phyloP scores from a whole-genome alignment of 768 basidiomycete genomes.

The Xerocomus spinulosus region DNA sequence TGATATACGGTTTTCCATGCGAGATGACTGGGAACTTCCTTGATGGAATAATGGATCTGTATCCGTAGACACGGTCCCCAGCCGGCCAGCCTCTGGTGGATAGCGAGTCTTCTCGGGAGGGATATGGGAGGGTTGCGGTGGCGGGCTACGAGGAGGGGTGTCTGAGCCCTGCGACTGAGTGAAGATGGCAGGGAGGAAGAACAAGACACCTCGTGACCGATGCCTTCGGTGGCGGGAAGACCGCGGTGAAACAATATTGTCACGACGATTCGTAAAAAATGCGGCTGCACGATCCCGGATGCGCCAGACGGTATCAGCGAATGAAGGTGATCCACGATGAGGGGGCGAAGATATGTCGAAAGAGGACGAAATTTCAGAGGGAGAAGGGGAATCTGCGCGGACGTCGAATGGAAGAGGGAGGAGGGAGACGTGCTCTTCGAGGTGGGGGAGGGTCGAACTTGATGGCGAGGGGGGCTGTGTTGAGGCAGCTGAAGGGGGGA shows the following conservation, averaged over 20 bases:
- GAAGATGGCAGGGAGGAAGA: constrained; percentile 81
- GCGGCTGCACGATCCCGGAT: constrained; percentile 51
- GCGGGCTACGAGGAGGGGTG: constrained; percentile 28
- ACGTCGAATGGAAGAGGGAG: constrained; percentile 62
- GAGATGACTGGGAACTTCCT: constrained; percentile 28
- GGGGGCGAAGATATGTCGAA: constrained; percentile 40
- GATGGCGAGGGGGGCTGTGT: constrained; percentile 45
- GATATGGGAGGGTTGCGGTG: constrained; percentile 24
- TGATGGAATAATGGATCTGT: constrained; percentile 20
- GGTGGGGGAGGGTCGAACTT: constrained; percentile 43
- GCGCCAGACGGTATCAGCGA: constrained; percentile 51
- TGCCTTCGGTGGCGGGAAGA: constrained; percentile 45
- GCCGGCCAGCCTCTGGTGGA: constrained; percentile 34
- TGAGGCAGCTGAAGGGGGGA: constrained; percentile 40
- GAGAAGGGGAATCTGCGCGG: constrained; percentile 52
- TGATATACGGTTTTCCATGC: constrained; percentile 25
- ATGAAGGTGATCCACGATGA: constrained; percentile 35
- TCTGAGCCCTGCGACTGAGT: constrained; percentile 39
- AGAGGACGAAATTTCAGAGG: constrained; percentile 43
- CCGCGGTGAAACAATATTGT: constrained; percentile 36
- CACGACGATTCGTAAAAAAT: constrained; percentile 41
- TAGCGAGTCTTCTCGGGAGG: constrained; percentile 47
- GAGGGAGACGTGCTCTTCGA: constrained; percentile 48
- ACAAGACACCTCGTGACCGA: constrained; percentile 60
- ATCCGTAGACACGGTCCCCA: constrained; percentile 23